These are phyloP conservation scores for Moesziomyces sp. DNA, from an alignment of 1,284 basidiomycete genomes.

Conservation along the genomic window DNA sequence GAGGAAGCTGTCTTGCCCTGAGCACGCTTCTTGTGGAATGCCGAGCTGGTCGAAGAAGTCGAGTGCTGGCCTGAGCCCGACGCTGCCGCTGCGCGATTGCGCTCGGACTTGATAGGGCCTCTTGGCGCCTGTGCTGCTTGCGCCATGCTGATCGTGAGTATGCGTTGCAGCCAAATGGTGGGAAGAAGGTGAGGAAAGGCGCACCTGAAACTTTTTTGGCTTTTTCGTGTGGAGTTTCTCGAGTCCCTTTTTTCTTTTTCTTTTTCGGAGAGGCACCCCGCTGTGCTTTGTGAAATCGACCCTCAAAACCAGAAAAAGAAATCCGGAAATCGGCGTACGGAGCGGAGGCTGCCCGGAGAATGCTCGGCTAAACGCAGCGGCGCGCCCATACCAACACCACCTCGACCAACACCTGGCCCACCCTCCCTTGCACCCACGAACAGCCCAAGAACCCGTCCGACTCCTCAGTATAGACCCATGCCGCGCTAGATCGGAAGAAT, in stretches of 20 bases:
- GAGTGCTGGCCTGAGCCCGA: neutral
- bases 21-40: conserved; percentile 37
- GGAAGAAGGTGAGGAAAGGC: neutral
- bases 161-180: neutral
- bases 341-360: neutral
- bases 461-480: neutral
- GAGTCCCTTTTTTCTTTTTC: too few species aligned
- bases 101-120: conserved; percentile 41
- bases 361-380: conserved; percentile 1
- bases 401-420: neutral
- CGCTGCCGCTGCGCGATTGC: conserved; percentile 30
- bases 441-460: neutral
- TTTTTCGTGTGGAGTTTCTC: neutral
- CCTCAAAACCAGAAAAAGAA: neutral
- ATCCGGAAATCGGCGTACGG: conserved; percentile 20
- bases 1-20: conserved; percentile 12
- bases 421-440: neutral
- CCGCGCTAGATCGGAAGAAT: too few species aligned
- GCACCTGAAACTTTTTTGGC: neutral
- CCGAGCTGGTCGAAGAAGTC: conserved; percentile 29
- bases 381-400: conserved; percentile 4
- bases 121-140: neutral
- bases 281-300: neutral
- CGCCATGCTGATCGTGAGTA: conserved; percentile 17
- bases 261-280: too few species aligned